Conservation (phyloP, 2,329 filamentous ascomycete species). For the Byssothecium circinans region DNA sequence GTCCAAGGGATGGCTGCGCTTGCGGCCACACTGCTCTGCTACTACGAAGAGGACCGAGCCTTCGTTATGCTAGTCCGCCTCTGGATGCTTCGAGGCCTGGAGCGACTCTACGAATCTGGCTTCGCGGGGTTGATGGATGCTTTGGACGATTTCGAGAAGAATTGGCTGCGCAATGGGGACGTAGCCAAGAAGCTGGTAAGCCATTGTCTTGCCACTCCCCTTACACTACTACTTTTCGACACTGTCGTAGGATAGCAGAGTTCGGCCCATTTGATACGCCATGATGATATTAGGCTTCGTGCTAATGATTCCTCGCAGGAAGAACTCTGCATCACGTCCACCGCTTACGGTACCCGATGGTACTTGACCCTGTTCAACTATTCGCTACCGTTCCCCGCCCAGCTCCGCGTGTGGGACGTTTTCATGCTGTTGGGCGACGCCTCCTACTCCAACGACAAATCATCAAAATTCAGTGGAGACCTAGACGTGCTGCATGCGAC, state of each 20-base stretch:
- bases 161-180: constrained; percentile 78
- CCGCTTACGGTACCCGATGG: constrained; percentile 95
- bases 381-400: constrained; percentile 89
- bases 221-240: no score
- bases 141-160: constrained; percentile 77
- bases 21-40: constrained; percentile 89
- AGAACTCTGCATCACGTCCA: constrained; percentile 78
- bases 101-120: constrained; percentile 78
- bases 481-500: constrained; percentile 89
- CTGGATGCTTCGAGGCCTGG: constrained; percentile 86
- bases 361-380: constrained; percentile 98
- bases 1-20: constrained; percentile 97
- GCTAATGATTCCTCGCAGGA: constrained; percentile 51
- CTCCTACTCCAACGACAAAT: constrained; percentile 46
- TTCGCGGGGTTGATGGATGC: constrained; percentile 87
- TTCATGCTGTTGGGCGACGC: constrained; percentile 90
- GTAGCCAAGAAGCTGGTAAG: constrained; percentile 79
- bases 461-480: constrained; percentile 57
- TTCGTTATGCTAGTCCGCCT: constrained; percentile 97
- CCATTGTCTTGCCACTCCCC: constrained; percentile 3
- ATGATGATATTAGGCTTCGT: no score
- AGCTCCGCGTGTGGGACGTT: constrained; percentile 95
- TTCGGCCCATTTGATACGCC: no score
- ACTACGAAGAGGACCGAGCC: constrained; percentile 91
- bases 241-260: no score